These are phyloP conservation scores for Spathaspora jeffriesii DNA, from an alignment of 1,139 yeast genomes.

Conservation along the genomic window DNA sequence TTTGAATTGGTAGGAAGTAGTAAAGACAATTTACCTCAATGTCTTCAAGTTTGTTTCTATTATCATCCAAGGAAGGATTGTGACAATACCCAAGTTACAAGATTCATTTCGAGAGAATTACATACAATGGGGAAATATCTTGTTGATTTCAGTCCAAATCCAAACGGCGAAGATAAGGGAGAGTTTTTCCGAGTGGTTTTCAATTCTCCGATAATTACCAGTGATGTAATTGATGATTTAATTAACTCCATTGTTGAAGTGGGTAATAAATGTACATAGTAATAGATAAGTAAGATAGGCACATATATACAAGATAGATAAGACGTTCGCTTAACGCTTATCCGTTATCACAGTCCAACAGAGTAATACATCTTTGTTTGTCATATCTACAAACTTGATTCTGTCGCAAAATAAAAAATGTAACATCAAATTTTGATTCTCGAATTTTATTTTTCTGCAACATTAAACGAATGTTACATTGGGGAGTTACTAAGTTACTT, in stretches of 20 bases:
- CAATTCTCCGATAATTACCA: slow-evolving; percentile 65
- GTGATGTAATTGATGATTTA: slow-evolving; percentile 38
- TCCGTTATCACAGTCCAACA: too few relatives aligned
- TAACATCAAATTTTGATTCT: background rate
- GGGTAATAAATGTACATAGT: slow-evolving; percentile 19
- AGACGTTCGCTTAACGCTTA: too few relatives aligned
- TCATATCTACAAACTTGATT: background rate
- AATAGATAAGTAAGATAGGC: slow-evolving; percentile 1
- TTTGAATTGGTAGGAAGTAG: slow-evolving; percentile 52
- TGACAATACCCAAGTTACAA: slow-evolving; percentile 57
- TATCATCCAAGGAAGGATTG: slow-evolving; percentile 48
- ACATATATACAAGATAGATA: background rate
- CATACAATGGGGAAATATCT: slow-evolving; percentile 66
- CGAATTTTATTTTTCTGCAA: background rate
- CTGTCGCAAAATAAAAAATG: background rate
- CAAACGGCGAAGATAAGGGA: slow-evolving; percentile 54
- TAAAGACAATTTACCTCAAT: slow-evolving; percentile 54
- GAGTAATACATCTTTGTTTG: too few relatives aligned
- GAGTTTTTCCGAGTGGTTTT: slow-evolving; percentile 87
- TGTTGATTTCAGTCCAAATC: slow-evolving; percentile 82
- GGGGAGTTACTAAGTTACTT: background rate
- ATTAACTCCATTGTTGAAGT: slow-evolving; percentile 28
- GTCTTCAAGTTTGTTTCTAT: slow-evolving; percentile 84
- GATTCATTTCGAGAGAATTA: slow-evolving; percentile 61
- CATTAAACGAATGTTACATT: slow-evolving; percentile 1